Percentiles rank a stretch among this genome's conserved stretches.
Evolutionary conservation across 1,284 basidiomycete genomes (phyloP).

Genomic region (Microbotryomycetes sp.): DNA sequence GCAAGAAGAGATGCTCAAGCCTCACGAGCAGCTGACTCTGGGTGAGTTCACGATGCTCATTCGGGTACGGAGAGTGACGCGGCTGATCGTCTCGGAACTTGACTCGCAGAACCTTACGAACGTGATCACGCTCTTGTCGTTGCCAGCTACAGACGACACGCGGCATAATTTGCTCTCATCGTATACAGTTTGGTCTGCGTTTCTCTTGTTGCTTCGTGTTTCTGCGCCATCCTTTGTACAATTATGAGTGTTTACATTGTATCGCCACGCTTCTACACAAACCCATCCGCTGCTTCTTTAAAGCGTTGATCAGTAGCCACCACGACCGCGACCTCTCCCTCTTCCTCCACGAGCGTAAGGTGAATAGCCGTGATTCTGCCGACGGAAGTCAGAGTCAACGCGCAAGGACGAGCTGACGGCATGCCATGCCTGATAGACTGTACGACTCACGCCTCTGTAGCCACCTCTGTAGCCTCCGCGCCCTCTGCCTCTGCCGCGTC

Average conservation of each 20-base stretch:
- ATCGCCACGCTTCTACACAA: no score
- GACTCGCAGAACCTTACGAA: conserved; percentile 54
- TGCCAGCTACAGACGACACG: conserved; percentile 36
- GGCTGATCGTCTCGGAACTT: neutral
- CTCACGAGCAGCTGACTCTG: conserved; percentile 80
- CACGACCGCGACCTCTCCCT: neutral
- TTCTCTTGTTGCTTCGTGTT: neutral
- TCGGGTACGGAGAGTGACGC: no score
- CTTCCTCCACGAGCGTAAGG: neutral
- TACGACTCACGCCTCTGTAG: conserved; percentile 47
- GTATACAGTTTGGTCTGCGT: neutral
- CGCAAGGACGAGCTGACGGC: neutral
- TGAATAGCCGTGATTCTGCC: neutral
- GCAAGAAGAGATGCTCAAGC: conserved; percentile 76
- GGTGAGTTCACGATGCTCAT: neutral
- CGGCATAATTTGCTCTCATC: conserved; percentile 1
- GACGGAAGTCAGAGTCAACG: neutral
- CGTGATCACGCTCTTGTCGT: conserved; percentile 48
- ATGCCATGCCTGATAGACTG: no score
- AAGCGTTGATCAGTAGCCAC: neutral
- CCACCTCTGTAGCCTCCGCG: conserved; percentile 61
- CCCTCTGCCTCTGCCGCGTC: conserved; percentile 60
- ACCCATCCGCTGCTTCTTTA: neutral
- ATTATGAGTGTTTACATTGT: neutral
- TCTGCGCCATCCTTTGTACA: neutral